Conservation (phyloP, 2,329 filamentous ascomycete genomes). For the Rhinocladiella similis region DNA sequence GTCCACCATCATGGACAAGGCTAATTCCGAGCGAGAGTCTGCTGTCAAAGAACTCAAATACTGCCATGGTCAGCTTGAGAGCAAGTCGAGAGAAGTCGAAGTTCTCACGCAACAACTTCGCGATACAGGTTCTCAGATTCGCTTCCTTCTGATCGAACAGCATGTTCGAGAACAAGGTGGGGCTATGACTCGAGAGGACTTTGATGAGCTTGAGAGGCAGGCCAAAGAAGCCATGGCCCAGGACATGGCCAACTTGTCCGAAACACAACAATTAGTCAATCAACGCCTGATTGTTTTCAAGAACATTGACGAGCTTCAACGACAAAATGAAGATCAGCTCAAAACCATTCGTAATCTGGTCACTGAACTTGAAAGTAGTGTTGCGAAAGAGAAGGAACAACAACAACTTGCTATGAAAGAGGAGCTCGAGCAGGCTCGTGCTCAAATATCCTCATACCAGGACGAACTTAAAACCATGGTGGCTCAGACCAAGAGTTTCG, state of each 20-base stretch:
- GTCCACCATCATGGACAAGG: constrained; percentile 78
- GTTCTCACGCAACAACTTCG: constrained; percentile 84
- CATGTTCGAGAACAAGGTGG: constrained; percentile 79
- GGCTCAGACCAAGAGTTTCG: constrained; percentile 85
- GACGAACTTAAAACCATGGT: constrained; percentile 83
- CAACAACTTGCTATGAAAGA: constrained; percentile 60
- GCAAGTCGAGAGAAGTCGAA: constrained; percentile 64
- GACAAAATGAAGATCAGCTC: constrained; percentile 82
- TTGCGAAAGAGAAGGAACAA: constrained; percentile 65
- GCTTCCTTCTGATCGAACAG: constrained; percentile 84
- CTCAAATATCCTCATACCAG: constrained; percentile 73
- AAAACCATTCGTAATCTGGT: constrained; percentile 81
- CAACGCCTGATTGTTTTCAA: constrained; percentile 88
- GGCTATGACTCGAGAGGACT: constrained; percentile 71
- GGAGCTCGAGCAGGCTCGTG: constrained; percentile 61
- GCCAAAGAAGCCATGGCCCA: constrained; percentile 59
- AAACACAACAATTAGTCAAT: constrained; percentile 86
- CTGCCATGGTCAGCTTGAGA: constrained; percentile 70
- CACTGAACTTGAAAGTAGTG: constrained; percentile 86
- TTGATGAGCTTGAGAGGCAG: constrained; percentile 70
- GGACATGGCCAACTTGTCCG: constrained; percentile 73
- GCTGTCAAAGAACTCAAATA: constrained; percentile 78
- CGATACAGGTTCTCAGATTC: constrained; percentile 86
- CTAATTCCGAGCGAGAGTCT: constrained; percentile 75
- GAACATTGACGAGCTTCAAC: constrained; percentile 77